Evolutionary conservation across 2,329 filamentous ascomycete species (phyloP).

Genomic region (Chaetomium sp.): DNA sequence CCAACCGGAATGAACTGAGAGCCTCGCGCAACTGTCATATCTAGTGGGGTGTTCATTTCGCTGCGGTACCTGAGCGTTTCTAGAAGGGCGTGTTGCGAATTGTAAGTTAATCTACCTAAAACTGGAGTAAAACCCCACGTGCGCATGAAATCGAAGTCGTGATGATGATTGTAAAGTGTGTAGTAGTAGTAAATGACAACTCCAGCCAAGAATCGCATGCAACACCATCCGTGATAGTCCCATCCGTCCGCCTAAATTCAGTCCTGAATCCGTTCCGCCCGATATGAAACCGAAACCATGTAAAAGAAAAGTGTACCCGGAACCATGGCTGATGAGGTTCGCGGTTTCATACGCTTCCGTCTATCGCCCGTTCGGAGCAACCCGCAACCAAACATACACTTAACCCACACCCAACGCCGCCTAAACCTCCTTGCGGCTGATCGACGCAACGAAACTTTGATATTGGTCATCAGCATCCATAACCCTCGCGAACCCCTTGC

Average conservation of each 20-base stretch:
- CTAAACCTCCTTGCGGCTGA: conserved; percentile 40
- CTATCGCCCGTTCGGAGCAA: neutral
- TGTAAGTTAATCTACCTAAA: neutral
- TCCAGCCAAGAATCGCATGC: neutral
- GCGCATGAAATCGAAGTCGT: neutral
- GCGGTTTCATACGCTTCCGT: neutral
- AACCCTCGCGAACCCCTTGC: conserved; percentile 32
- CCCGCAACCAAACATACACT: neutral
- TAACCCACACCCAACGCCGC: neutral
- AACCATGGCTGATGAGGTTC: neutral
- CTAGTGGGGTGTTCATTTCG: no score
- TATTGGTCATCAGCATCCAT: conserved; percentile 50
- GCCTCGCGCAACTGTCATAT: no score
- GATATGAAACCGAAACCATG: neutral
- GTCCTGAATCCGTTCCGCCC: neutral
- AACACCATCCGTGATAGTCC: conserved; percentile 19
- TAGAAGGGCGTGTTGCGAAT: neutral
- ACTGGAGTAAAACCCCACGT: neutral
- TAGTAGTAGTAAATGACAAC: neutral
- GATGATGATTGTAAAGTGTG: neutral
- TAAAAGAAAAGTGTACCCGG: neutral
- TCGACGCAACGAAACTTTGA: conserved; percentile 47
- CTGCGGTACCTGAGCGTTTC: no score
- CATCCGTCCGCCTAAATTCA: neutral
- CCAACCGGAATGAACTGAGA: no score